Base-by-base conservation (phyloP, 805 yeast genomes). In the Teunomyces gatunensis region DNA sequence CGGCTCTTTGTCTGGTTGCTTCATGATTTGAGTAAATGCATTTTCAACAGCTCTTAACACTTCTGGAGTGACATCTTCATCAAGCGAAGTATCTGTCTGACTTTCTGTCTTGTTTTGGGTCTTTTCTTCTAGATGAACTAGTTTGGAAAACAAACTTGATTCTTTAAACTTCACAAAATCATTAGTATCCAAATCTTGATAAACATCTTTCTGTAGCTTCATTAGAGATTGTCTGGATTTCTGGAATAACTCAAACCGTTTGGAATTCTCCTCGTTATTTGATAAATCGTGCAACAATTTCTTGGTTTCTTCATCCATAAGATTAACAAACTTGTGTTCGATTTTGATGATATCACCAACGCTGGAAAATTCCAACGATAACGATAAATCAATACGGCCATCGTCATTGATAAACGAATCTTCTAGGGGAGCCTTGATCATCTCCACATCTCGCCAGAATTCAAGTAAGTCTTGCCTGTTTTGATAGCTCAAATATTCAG, bases 371-470 rank as follows among this genome's bases (percentile, higher is more conserved):
- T 75, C 80, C 11, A 70, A 55, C 1, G 71, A 67, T 4, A 74
- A 50, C 0, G 71, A 57, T 49, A 77, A 59, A 33, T 54, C 64
- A 42, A 63, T 59, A 18, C 56, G 60, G 3, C 62, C 65, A 39
- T 60, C 58, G 18, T 67, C 60, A 36, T 66, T 67, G 4, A 59
- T 47, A 20, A 58, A 47, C 18, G 58, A 36, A 48, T 78, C 86
- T 51, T 83, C 88, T 13, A 90, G 63, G 0, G 97, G 96, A 42
- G 86, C 86, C 55, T 82, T 80, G 33, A 88, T 75, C 0, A 78
- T 72, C 50, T 88, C 86, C 2, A 89, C 84, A 2, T 79, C 75
- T 4, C 78, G 60, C 89, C 90, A 87, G 50, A 81, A 82, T 39
- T 83, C 83, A 3, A 89, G 57, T 25, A 83, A 58, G n/a, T 51